Percentiles rank a stretch among this genome's conserved stretches.
Evolutionary conservation across 106 monocot species (phyloP).

Genomic region (Acorus calamus): DNA sequence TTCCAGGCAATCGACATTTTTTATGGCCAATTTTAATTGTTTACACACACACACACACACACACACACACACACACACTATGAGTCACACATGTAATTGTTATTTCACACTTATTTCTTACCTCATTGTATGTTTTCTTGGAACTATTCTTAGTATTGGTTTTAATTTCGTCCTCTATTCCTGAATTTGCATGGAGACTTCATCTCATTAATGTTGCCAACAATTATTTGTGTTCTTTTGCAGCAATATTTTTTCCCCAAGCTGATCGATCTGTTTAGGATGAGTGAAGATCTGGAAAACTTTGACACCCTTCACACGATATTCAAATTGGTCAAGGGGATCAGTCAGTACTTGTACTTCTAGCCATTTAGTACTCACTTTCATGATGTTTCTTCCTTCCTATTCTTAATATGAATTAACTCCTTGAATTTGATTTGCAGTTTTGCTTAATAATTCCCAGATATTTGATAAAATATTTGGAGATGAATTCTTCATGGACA

Average conservation of each 20-base stretch:
- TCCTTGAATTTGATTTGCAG: constrained; percentile 25
- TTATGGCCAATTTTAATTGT: no score
- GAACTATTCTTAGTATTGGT: no score
- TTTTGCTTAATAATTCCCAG: constrained; percentile 63
- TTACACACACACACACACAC: no score
- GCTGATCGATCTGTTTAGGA: constrained; percentile 65
- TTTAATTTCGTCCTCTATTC: no score
- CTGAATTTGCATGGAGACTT: no score
- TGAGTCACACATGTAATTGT: no score
- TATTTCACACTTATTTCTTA: no score
- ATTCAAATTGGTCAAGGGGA: constrained; percentile 75
- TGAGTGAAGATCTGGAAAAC: constrained; percentile 66
- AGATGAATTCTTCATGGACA: constrained; percentile 75
- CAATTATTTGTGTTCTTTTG: constrained; percentile 2
- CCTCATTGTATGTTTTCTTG: no score
- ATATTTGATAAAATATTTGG: constrained; percentile 83
- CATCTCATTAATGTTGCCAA: background rate
- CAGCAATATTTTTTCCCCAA: constrained; percentile 84
- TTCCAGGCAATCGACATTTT: no score
- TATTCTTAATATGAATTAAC: no score
- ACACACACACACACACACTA: no score
- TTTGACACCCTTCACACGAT: constrained; percentile 73
- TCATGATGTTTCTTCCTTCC: no score
- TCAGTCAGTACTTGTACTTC: constrained; percentile 47
- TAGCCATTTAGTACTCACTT: background rate